phyloP scores from a whole-genome alignment of 169 alveolate species.

The Plasmodium yoelii region DNA sequence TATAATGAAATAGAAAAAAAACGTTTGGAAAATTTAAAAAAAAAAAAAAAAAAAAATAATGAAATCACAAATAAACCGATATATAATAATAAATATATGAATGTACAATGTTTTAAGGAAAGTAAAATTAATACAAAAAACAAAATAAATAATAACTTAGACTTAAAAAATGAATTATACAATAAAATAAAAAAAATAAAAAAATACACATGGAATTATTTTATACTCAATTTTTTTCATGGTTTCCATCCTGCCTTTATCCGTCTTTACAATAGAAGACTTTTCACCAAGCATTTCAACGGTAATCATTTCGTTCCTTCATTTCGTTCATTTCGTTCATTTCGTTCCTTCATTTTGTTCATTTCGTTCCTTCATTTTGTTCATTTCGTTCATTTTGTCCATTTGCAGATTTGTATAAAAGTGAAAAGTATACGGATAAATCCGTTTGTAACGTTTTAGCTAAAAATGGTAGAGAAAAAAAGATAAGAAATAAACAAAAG shows the following conservation, averaged over 20 bases:
- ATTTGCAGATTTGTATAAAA: slow-evolving; percentile 42
- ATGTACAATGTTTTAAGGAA: slow-evolving; percentile 27
- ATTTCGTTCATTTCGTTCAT: neutral
- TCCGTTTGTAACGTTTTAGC: neutral
- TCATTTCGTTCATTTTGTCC: neutral
- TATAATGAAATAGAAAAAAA: slow-evolving; percentile 33
- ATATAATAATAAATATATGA: neutral
- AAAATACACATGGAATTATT: neutral
- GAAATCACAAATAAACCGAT: neutral
- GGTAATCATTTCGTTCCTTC: neutral
- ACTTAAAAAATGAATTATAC: neutral
- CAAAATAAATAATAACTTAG: neutral
- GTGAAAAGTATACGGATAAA: slow-evolving; percentile 51
- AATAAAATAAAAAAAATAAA: neutral
- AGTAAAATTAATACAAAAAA: neutral
- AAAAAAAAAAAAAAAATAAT: slow-evolving; percentile 16
- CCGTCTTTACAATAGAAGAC: slow-evolving; percentile 60
- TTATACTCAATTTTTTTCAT: neutral
- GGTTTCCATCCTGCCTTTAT: slow-evolving; percentile 56
- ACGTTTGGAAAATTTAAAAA: slow-evolving; percentile 15
- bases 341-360: neutral
- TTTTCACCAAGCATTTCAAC: slow-evolving; percentile 29
- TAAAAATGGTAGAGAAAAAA: neutral
- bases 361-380: neutral
- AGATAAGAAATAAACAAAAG: neutral